These are phyloP conservation scores for Lasiodiplodia theobromae DNA, from an alignment of 2,329 filamentous ascomycete species.

Conservation along the genomic window DNA sequence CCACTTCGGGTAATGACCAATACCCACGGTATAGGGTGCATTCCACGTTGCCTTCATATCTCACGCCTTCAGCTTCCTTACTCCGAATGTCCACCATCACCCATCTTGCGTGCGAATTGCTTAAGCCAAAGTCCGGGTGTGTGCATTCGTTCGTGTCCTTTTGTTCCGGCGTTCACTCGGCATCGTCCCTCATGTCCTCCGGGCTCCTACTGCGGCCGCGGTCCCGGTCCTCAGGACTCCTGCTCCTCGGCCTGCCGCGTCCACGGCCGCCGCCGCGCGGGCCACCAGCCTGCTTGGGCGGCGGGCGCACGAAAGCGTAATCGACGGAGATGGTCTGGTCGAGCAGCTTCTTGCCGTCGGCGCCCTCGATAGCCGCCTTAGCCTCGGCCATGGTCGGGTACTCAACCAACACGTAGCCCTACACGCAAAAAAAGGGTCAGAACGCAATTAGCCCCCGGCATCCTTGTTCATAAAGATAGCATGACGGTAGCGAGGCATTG, in stretches of 20 bases:
- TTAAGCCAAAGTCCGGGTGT: background rate
- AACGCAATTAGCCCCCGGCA: background rate
- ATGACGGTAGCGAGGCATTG: background rate
- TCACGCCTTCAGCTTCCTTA: background rate
- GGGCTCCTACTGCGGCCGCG: conserved; percentile 35
- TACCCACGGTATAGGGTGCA: background rate
- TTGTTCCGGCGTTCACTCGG: background rate
- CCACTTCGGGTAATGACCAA: background rate
- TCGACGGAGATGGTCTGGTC: conserved; percentile 84
- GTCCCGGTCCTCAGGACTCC: conserved; percentile 50
- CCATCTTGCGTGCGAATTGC: background rate
- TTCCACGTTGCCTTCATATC: background rate
- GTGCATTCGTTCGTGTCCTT: background rate
- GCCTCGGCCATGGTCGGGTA: conserved; percentile 82
- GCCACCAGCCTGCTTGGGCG: conserved; percentile 54
- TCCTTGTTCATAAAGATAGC: background rate
- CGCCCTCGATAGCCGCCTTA: conserved; percentile 79
- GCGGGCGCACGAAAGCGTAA: conserved; percentile 84
- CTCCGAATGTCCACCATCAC: background rate
- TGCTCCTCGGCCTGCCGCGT: conserved; percentile 48
- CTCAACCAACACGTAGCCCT: conserved; percentile 88
- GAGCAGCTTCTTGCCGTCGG: conserved; percentile 77
- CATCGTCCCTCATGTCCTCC: conserved; percentile 27
- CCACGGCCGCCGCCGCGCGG: conserved; percentile 35
- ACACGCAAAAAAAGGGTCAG: background rate